Conservation (phyloP, 2,329 filamentous ascomycete genomes). For the Sporothrix globosa region DNA sequence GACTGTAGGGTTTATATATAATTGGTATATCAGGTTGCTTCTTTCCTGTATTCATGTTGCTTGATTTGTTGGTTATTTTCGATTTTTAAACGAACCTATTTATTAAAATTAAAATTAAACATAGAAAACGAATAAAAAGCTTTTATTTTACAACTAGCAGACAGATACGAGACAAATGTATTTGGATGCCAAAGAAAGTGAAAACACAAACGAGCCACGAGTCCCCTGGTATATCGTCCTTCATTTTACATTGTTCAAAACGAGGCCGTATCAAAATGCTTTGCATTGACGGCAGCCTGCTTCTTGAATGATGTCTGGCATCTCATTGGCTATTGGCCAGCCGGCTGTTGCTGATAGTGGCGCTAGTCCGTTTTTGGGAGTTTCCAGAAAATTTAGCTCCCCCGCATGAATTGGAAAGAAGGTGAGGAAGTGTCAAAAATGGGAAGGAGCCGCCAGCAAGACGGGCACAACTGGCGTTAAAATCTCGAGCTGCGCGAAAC, state of each 20-base stretch:
- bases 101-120: too few species aligned
- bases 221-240: background rate
- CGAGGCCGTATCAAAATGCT: too few species aligned
- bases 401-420: slow-evolving; percentile 25
- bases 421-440: background rate
- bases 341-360: background rate
- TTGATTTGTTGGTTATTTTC: background rate
- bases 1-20: background rate
- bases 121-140: too few species aligned
- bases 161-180: background rate
- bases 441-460: background rate
- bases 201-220: background rate
- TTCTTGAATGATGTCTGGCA: background rate
- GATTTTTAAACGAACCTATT: background rate
- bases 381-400: slow-evolving; percentile 25
- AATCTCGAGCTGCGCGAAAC: slow-evolving; percentile 22
- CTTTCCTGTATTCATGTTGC: too few species aligned
- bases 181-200: background rate
- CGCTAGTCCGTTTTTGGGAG: slow-evolving; percentile 8
- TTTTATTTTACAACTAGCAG: too few species aligned
- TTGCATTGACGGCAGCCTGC: background rate
- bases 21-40: too few species aligned
- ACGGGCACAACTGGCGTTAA: background rate
- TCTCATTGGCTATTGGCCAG: slow-evolving; percentile 10
- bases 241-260: background rate